Conservation (phyloP, 768 basidiomycete species). For the Auriscalpium microsporum region DNA sequence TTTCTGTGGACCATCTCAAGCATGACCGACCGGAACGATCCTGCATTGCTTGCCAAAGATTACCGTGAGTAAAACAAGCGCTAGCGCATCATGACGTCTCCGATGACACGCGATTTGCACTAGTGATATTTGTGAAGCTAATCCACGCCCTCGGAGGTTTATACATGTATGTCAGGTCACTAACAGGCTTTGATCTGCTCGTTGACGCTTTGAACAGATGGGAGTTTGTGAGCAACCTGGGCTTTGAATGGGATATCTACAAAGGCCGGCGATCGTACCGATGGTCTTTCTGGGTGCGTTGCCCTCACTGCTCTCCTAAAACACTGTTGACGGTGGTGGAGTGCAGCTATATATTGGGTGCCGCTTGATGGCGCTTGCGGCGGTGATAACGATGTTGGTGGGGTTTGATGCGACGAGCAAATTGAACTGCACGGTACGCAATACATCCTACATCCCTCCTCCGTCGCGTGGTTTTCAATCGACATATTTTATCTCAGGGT, state of each 20-base stretch:
- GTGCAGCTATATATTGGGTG: slow-evolving; percentile 9
- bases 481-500: slow-evolving; percentile 5
- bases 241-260: slow-evolving; percentile 12
- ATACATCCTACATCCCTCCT: not conserved
- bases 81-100: no score
- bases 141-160: no score
- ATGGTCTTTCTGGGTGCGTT: slow-evolving; percentile 9
- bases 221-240: slow-evolving; percentile 5
- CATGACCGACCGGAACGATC: no score
- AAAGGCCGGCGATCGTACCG: slow-evolving; percentile 5
- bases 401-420: slow-evolving; percentile 3
- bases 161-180: no score
- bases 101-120: no score
- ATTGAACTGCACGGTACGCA: slow-evolving; percentile 6
- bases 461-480: not conserved
- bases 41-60: no score
- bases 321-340: not conserved
- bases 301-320: not conserved
- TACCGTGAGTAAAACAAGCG: no score
- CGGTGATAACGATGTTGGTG: slow-evolving; percentile 4
- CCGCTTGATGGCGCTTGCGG: slow-evolving; percentile 4
- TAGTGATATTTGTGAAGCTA: no score
- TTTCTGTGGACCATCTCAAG: no score
- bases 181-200: no score
- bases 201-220: not conserved